phyloP scores from a whole-genome alignment of 2,329 filamentous ascomycete genomes.

The Dactylellina haptotyla region DNA sequence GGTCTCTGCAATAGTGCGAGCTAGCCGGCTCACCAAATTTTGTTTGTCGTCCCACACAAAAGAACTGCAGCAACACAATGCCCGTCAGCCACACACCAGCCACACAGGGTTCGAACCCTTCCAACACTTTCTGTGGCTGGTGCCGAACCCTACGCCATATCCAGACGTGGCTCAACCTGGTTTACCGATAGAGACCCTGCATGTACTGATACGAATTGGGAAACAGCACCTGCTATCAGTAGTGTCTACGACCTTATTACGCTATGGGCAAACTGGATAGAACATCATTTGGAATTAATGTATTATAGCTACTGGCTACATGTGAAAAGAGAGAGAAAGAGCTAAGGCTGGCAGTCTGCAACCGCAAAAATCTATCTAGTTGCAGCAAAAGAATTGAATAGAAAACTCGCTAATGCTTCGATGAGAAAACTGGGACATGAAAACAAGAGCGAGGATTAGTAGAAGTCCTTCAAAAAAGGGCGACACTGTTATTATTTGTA shows the following conservation, averaged over 20 bases:
- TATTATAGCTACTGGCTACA: background rate
- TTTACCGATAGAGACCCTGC: too few species aligned
- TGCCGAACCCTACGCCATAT: background rate
- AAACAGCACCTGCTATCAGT: background rate
- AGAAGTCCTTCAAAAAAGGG: too few species aligned
- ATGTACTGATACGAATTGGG: background rate
- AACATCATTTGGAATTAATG: background rate
- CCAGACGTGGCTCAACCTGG: background rate
- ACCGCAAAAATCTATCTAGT: too few species aligned
- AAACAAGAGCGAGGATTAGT: background rate
- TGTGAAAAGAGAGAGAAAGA: background rate
- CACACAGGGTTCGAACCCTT: conserved; percentile 48
- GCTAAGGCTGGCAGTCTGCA: background rate
- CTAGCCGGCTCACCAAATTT: conserved; percentile 31
- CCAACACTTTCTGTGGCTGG: conserved; percentile 8
- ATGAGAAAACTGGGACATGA: background rate
- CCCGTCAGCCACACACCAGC: background rate
- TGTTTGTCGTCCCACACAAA: conserved; percentile 41
- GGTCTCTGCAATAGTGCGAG: conserved; percentile 22
- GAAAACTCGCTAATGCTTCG: too few species aligned
- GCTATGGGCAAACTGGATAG: too few species aligned
- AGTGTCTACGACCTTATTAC: too few species aligned
- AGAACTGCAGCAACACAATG: conserved; percentile 11
- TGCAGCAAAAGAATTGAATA: too few species aligned
- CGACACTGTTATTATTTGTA: too few species aligned